Base-by-base conservation (phyloP, 2,329 filamentous ascomycete species). In the Helicocarpus griseus region DNA sequence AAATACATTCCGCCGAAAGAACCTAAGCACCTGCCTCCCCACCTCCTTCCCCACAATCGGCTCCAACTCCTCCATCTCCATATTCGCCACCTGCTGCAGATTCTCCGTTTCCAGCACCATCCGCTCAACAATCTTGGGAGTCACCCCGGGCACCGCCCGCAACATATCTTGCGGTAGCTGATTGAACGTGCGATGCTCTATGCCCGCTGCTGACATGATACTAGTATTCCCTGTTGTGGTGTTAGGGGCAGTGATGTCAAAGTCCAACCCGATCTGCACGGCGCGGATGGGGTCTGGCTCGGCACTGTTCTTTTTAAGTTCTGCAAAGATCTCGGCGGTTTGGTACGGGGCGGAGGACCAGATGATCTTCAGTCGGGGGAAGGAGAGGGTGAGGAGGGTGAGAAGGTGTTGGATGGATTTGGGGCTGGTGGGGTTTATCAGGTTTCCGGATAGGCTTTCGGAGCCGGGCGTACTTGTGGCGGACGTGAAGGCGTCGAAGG, bases 281-380 rank as follows among this genome's bases (percentile, higher is more conserved):
- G 93, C 93, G 2, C 82, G 82, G 33, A 95, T 78, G 1, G 93
- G 93, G 65, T 98, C 90, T 0, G 93, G 93, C 69, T 98, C 93
- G 2, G 84, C 77, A 60, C 91, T 86, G 61, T 89, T 85, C 58
- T 89, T 86, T 73, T 98, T 98, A 50, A 98, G 79, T 58, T 89
- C 85, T 61, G 90, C 85, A 65, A 98, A 97, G 56, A 98, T 97
- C 72, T 97, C 90, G 1, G 93, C 93, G 0, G 93, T 97, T 68
- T 98, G 90, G 64, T 95, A 95, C 0, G 93, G 91, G 9, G 85
- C 89, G 7, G 82, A 87, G 7, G 87, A 93, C 93, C 93, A 98
- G 60, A 98, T 89, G 60, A 98, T 86, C 57, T 88, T 85, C 46
- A 98, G 77, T 21, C 82, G 82, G 0, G 93, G 93, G 61, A 97